phyloP scores from a whole-genome alignment of 1,139 yeast species.

The Debaryomycetaceae sp. region DNA sequence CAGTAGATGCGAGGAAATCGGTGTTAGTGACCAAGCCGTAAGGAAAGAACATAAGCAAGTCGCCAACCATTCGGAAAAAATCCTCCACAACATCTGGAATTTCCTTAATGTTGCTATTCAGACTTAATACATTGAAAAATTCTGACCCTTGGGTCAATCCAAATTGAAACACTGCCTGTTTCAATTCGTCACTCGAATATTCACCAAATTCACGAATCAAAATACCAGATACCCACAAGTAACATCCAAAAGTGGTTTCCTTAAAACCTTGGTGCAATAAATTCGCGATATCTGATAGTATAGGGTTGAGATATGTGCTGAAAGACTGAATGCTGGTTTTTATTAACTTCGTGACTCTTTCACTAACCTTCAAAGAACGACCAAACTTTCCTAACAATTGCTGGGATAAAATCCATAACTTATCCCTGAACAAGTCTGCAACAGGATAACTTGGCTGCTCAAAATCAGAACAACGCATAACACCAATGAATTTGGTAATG shows the following conservation, averaged over 20 bases:
- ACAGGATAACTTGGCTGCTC: constrained; percentile 47
- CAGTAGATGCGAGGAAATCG: constrained; percentile 55
- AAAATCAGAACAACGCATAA: constrained; percentile 44
- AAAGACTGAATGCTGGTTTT: constrained; percentile 67
- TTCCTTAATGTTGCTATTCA: constrained; percentile 28
- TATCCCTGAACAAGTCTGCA: constrained; percentile 52
- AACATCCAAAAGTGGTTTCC: constrained; percentile 71
- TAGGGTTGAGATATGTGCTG: constrained; percentile 58
- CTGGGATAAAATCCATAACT: constrained; percentile 57
- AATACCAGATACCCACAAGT: constrained; percentile 87
- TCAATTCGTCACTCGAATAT: constrained; percentile 32
- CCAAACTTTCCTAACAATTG: constrained; percentile 54
- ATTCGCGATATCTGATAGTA: constrained; percentile 63
- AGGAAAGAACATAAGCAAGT: constrained; percentile 77
- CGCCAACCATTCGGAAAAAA: constrained; percentile 80
- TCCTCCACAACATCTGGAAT: constrained; percentile 83
- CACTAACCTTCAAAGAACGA: constrained; percentile 58
- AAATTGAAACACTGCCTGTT: constrained; percentile 45
- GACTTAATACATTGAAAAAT: constrained; percentile 35
- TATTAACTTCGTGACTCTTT: constrained; percentile 67
- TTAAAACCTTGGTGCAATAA: constrained; percentile 67
- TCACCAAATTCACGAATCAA: constrained; percentile 75
- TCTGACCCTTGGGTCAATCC: constrained; percentile 44
- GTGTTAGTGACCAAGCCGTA: constrained; percentile 54
- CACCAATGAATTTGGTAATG: constrained; percentile 65